phyloP scores from a whole-genome alignment of 2,329 filamentous ascomycete genomes.

The Ophiostoma montium region DNA sequence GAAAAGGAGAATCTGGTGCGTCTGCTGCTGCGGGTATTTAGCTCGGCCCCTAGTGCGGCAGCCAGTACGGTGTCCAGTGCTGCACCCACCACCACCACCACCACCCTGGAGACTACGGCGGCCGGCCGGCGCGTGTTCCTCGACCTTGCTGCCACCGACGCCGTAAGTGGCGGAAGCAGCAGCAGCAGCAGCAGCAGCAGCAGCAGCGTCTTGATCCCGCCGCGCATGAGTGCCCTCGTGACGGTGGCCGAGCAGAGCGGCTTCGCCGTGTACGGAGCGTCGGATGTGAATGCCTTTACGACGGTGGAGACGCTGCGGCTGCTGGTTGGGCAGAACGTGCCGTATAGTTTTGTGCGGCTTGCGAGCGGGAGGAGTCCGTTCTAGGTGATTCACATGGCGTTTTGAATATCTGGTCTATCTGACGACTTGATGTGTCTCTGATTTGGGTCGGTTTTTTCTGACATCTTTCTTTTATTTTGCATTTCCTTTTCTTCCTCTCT shows the following conservation, averaged over 20 bases:
- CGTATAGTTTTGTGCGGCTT: conserved; percentile 73
- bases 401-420: no score
- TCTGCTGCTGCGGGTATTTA: conserved; percentile 61
- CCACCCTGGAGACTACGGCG: no score
- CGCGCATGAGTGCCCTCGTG: conserved; percentile 52
- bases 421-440: no score
- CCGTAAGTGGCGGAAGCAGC: conserved; percentile 19
- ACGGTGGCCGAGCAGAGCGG: conserved; percentile 58
- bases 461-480: no score
- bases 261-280: conserved; percentile 66
- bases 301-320: conserved; percentile 68
- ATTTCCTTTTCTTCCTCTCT: no score
- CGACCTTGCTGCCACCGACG: conserved; percentile 59
- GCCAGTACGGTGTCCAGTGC: conserved; percentile 20
- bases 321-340: conserved; percentile 74
- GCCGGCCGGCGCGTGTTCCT: conserved; percentile 58
- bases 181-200: background rate
- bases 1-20: conserved; percentile 69
- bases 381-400: conserved; percentile 14
- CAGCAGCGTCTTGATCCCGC: conserved; percentile 25
- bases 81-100: conserved; percentile 21
- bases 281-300: conserved; percentile 70
- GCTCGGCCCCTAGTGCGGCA: conserved; percentile 23
- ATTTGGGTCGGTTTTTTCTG: no score
- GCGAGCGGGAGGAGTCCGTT: conserved; percentile 42